Conservation (phyloP, 306 rosid genomes). For the Benincasa hispida region DNA sequence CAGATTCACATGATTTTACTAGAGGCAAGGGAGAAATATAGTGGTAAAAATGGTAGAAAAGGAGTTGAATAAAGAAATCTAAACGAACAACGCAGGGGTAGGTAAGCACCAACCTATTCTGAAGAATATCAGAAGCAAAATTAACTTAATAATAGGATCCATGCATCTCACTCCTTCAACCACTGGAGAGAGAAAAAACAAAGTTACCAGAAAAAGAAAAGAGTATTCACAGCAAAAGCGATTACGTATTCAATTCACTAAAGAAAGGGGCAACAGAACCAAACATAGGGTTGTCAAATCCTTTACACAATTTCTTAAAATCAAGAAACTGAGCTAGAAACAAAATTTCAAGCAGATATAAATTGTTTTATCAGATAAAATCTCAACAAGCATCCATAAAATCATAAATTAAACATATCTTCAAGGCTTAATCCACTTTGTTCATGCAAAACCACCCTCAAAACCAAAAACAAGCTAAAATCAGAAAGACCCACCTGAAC, state of each 20-base stretch:
- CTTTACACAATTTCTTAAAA: neutral
- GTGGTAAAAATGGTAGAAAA: neutral
- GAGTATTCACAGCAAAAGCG: neutral
- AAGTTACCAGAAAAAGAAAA: neutral
- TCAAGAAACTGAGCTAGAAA: neutral
- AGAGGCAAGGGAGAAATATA: neutral
- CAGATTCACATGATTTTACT: neutral
- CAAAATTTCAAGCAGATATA: neutral
- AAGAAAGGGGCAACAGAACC: neutral
- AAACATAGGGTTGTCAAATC: neutral
- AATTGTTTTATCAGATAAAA: neutral
- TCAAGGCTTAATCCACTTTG: neutral
- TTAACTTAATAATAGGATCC: constrained; percentile 48
- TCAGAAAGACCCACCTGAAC: neutral
- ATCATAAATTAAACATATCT: neutral
- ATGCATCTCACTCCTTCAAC: constrained; percentile 41
- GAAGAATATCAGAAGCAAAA: constrained; percentile 34
- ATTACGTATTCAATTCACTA: neutral
- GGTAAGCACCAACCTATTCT: constrained; percentile 39
- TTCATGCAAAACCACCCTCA: neutral
- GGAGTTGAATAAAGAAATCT: neutral
- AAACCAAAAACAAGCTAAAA: neutral
- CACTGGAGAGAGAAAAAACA: constrained; percentile 3
- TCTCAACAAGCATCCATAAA: neutral
- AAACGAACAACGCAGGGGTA: neutral